Conservation (phyloP, 2,329 filamentous ascomycete species). For the Cercospora sojina region DNA sequence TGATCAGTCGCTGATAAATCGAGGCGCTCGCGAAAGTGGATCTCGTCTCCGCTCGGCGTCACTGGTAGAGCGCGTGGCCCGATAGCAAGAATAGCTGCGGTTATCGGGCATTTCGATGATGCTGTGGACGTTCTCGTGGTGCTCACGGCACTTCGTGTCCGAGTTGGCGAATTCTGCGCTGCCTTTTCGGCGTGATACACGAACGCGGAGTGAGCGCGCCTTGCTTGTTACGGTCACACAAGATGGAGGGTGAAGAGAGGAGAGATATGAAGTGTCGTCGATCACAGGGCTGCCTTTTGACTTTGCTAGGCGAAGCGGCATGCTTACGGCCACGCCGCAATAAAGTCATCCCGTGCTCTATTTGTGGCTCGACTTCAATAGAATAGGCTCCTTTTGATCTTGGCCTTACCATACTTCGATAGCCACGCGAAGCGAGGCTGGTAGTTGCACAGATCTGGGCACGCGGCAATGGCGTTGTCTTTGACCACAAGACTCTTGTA, state of each 20-base stretch:
- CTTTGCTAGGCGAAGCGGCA: conserved; percentile 1
- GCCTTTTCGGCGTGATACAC: neutral
- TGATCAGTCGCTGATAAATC: conserved; percentile 1
- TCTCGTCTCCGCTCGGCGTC: conserved; percentile 2
- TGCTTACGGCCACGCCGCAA: neutral
- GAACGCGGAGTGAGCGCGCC: neutral
- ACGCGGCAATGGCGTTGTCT: neutral
- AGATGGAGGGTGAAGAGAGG: neutral
- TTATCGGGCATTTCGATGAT: conserved; percentile 6
- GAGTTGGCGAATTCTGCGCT: neutral
- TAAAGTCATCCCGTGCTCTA: neutral
- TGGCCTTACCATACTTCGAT: neutral
- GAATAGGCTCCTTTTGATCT: neutral
- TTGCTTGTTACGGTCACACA: conserved; percentile 1
- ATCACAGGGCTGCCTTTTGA: conserved; percentile 8
- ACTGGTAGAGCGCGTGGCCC: conserved; percentile 1
- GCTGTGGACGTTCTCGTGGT: conserved; percentile 3
- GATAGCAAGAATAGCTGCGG: conserved; percentile 5
- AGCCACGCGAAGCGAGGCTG: neutral
- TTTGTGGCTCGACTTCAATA: neutral
- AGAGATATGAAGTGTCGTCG: conserved; percentile 7
- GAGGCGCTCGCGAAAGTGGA: conserved; percentile 10
- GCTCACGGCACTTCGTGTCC: neutral
- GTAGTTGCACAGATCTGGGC: neutral
- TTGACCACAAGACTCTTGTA: neutral